These are phyloP conservation scores for Blastocystis sp. DNA, from an alignment of 352 stramenopile genomes.

Conservation along the genomic window DNA sequence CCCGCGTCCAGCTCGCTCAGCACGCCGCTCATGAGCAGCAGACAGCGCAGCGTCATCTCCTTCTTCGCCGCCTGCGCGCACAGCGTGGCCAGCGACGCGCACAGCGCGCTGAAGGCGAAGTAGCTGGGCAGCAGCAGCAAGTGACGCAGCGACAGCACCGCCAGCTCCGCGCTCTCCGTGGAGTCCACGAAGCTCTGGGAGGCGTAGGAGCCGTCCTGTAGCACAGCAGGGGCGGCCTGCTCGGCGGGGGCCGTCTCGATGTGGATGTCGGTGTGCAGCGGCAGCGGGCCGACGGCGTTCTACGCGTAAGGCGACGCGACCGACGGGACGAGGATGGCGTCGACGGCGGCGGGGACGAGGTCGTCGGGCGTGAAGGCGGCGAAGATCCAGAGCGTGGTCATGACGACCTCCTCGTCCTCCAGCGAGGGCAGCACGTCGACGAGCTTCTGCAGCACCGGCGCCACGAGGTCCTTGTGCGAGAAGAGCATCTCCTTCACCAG, in stretches of 20 bases:
- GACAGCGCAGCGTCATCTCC: slow-evolving; percentile 77
- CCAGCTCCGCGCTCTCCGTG: slow-evolving; percentile 77
- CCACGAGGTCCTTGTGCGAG: slow-evolving; percentile 87
- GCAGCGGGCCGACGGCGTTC: slow-evolving; percentile 78
- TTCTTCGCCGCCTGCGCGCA: slow-evolving; percentile 76
- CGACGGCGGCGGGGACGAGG: slow-evolving; percentile 78
- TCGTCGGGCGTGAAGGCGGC: slow-evolving; percentile 84
- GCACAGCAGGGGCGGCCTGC: slow-evolving; percentile 90
- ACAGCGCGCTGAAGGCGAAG: slow-evolving; percentile 89
- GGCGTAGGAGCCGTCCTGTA: slow-evolving; percentile 97
- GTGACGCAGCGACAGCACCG: slow-evolving; percentile 79
- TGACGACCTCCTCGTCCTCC: slow-evolving; percentile 88
- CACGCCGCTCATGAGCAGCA: slow-evolving; percentile 36
- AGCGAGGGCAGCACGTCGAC: slow-evolving; percentile 89
- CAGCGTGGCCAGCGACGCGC: slow-evolving; percentile 91
- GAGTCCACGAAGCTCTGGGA: slow-evolving; percentile 82
- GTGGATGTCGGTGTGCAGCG: slow-evolving; percentile 74
- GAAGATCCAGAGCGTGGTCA: slow-evolving; percentile 92
- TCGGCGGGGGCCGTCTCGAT: slow-evolving; percentile 77
- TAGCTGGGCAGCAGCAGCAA: slow-evolving; percentile 88
- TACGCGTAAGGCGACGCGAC: slow-evolving; percentile 67
- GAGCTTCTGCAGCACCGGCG: slow-evolving; percentile 88
- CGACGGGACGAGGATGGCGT: slow-evolving; percentile 83
- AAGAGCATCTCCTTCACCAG: slow-evolving; percentile 97
- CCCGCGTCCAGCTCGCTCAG: slow-evolving; percentile 2